Conservation (phyloP, 2,329 filamentous ascomycete species). For the Phaeophleospora eucalypticola region DNA sequence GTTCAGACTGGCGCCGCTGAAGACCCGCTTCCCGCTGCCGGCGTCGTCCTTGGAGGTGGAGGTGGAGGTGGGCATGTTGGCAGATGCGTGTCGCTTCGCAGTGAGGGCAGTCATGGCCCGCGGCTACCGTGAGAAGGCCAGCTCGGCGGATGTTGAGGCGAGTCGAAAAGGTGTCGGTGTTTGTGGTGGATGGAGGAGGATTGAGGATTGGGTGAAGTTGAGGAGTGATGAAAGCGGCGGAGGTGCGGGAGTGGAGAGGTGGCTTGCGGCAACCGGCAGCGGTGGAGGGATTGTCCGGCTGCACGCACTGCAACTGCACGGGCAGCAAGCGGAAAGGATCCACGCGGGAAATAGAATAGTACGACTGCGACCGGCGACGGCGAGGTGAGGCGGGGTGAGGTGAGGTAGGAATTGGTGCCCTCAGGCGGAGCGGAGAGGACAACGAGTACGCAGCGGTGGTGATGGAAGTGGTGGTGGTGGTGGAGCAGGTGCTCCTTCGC, state of each 20-base stretch:
- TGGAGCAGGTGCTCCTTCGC: no score
- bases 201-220: background rate
- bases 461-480: background rate
- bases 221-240: background rate
- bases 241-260: background rate
- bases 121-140: background rate
- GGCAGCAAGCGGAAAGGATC: no score
- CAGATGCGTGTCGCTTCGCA: background rate
- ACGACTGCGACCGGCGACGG: no score
- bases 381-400: no score
- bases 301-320: no score
- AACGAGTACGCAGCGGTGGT: background rate
- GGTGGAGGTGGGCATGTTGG: constrained; percentile 25
- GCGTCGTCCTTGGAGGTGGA: constrained; percentile 4
- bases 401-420: no score
- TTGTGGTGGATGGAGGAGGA: no score
- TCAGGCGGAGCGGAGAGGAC: no score
- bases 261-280: background rate
- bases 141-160: background rate
- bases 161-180: background rate
- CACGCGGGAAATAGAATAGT: no score
- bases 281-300: no score
- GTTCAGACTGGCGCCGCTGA: constrained; percentile 43
- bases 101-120: constrained; percentile 4
- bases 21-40: constrained; percentile 41